Evolutionary conservation across 31 red algal genomes (phyloP).

Genomic region (Odonthalia washingtoniensis): DNA sequence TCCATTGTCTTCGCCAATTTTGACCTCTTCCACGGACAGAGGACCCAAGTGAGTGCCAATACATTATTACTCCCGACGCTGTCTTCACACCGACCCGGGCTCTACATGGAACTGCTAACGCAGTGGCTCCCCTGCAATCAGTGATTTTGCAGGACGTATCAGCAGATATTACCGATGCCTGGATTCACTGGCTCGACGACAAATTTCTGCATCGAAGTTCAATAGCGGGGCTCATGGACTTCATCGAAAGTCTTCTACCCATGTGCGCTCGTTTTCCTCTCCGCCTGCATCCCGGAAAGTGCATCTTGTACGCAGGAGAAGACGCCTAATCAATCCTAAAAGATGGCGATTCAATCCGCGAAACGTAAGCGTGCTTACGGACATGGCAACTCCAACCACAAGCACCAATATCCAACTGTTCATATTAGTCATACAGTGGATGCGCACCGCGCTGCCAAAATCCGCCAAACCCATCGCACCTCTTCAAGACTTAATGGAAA

Average conservation of each 20-base stretch:
- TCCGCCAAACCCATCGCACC: no score
- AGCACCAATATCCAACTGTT: neutral
- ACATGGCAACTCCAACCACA: neutral
- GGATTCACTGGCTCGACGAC: no score
- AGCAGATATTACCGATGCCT: no score
- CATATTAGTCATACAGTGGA: neutral
- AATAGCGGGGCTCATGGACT: no score
- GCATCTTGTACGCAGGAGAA: neutral
- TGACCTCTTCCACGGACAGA: neutral
- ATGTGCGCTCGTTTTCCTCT: no score
- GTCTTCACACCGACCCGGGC: constrained; percentile 23
- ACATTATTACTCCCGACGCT: neutral
- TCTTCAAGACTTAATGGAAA: neutral
- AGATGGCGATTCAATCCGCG: neutral
- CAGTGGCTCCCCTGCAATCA: constrained; percentile 24
- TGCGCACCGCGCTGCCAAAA: neutral
- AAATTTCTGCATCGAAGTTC: no score
- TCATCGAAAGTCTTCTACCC: no score
- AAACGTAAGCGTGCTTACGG: neutral
- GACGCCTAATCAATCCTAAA: neutral
- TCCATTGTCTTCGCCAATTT: no score
- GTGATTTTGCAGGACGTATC: no score
- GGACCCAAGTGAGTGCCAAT: constrained; percentile 35
- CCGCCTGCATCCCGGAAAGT: constrained; percentile 3
- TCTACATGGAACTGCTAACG: constrained; percentile 36